Evolutionary conservation across 163 green algal genomes (phyloP), one percentile per base, ranked within the genome.

Genomic region (Coccomyxa subellipsoidea): DNA sequence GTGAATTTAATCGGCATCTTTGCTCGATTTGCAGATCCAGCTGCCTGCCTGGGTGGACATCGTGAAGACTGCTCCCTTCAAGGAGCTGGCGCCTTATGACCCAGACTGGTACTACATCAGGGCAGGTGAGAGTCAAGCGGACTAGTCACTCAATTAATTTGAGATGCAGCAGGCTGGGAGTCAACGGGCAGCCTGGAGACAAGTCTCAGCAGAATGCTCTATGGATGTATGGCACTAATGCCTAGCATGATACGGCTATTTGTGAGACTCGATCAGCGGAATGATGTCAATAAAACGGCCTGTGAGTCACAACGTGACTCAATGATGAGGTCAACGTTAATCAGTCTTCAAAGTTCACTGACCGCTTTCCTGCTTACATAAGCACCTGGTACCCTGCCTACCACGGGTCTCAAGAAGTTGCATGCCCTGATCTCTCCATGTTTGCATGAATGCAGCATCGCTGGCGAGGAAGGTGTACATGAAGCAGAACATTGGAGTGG

Each of bases 81-180:
- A 99, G 93, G 95, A 99, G 94, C 92, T 99, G 82, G 87, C 94
- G 8, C 97, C 97, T 69, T 94, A 96, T 80, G 95, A 99, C 84
- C 90, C 92, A 34, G 97, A 99, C 92, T 99, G 97, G 97, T 99
- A 98, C 92, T 99, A 98, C 91, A 91, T 98, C 78, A 92, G 97
- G 54, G 96, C 96, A 87, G 95, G 94, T 97, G n/a, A n/a, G 86
- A 34, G 85, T 40, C n/a, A n/a, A n/a, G n/a, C n/a, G n/a, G n/a
- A n/a, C n/a, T n/a, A n/a, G n/a, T n/a, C n/a, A n/a, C n/a, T n/a
- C n/a, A n/a, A n/a, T n/a, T n/a, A n/a, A n/a, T n/a, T n/a, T n/a
- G n/a, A n/a, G n/a, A n/a, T n/a, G n/a, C n/a, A n/a, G n/a, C n/a
- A n/a, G n/a, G n/a, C n/a, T n/a, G n/a, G n/a, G n/a, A n/a, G n/a